These are phyloP conservation scores for Tremella yokohamensis DNA, from an alignment of 768 basidiomycete genomes.

Conservation along the genomic window DNA sequence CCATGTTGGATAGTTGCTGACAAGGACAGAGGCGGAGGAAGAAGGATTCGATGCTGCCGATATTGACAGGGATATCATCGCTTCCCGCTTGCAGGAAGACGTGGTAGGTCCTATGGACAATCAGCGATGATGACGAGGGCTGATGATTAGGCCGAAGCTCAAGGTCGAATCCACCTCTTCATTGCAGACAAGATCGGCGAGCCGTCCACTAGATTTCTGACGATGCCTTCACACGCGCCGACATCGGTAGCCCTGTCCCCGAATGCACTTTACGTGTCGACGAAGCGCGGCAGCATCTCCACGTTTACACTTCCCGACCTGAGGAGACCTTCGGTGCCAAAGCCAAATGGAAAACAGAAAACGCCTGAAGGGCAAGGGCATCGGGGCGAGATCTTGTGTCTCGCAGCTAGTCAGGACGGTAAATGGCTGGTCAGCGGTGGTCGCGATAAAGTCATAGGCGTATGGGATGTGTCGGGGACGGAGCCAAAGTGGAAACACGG, in stretches of 20 bases:
- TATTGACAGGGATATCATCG: conserved; percentile 88
- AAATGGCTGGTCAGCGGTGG: conserved; percentile 82
- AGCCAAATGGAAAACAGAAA: background rate
- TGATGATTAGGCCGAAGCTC: conserved; percentile 31
- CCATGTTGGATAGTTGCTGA: conserved; percentile 3
- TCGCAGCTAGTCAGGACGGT: conserved; percentile 82
- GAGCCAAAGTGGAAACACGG: conserved; percentile 72
- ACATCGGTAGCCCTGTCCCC: conserved; percentile 77
- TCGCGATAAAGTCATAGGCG: conserved; percentile 71
- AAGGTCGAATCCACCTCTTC: conserved; percentile 42
- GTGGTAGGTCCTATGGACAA: conserved; percentile 59
- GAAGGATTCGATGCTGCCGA: conserved; percentile 94
- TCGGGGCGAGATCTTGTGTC: conserved; percentile 74
- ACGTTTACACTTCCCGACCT: conserved; percentile 41
- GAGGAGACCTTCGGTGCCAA: conserved; percentile 20
- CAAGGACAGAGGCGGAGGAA: conserved; percentile 57
- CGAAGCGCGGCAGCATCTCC: conserved; percentile 85
- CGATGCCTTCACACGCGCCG: conserved; percentile 55
- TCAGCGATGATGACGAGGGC: background rate
- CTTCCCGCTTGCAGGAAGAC: conserved; percentile 83
- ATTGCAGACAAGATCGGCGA: conserved; percentile 19
- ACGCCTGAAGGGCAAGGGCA: conserved; percentile 59
- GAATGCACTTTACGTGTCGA: conserved; percentile 74
- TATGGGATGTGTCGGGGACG: conserved; percentile 66
- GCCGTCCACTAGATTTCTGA: conserved; percentile 53